These are phyloP conservation scores for Lactarius sanguifluus DNA, from an alignment of 768 basidiomycete genomes.

Conservation along the genomic window DNA sequence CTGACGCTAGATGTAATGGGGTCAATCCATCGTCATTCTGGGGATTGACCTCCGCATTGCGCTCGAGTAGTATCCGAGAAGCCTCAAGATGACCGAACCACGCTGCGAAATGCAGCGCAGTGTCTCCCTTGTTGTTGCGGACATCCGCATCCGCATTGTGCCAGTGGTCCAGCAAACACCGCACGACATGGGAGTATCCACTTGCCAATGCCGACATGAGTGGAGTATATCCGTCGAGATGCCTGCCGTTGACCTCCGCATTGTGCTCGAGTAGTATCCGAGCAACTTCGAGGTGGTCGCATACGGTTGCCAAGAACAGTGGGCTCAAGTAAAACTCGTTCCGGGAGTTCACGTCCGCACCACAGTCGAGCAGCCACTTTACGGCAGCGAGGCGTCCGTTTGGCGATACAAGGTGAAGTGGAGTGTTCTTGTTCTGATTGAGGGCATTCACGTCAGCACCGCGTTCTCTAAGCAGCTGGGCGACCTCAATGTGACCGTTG, in stretches of 20 bases:
- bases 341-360: not conserved
- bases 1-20: not conserved
- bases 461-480: not conserved
- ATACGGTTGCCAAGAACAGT: not conserved
- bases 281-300: not conserved
- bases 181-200: not conserved
- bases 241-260: not conserved
- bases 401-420: not conserved
- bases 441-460: not conserved
- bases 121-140: not conserved
- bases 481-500: not conserved
- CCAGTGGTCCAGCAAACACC: not conserved
- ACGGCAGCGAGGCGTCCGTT: not conserved
- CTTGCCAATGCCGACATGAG: accelerated
- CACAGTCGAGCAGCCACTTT: not conserved
- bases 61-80: not conserved
- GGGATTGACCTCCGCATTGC: not conserved
- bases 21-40: not conserved
- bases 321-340: not conserved
- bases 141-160: not conserved
- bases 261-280: not conserved
- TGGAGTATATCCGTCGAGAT: not conserved
- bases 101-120: not conserved
- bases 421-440: not conserved
- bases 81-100: not conserved